Evolutionary conservation across 805 yeast species (phyloP).

Genomic region (Candida suzukii): DNA sequence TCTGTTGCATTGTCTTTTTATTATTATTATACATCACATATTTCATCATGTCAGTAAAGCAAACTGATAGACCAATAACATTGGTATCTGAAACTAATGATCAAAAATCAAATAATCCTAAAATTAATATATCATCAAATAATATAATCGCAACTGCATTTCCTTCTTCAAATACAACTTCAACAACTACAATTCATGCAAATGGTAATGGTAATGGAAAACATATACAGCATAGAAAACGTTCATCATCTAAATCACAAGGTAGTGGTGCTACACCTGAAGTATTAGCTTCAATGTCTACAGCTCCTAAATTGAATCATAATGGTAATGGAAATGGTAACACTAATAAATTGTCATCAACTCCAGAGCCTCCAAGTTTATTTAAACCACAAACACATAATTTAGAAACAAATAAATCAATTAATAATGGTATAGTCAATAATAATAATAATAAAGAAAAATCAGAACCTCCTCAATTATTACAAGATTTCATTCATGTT

Average conservation of each 20-base stretch:
- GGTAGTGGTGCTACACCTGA: constrained; percentile 22
- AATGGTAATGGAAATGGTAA: background rate
- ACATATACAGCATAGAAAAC: constrained; percentile 15
- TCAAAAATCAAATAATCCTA: background rate
- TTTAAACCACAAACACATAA: too few relatives aligned
- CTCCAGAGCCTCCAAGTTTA: background rate
- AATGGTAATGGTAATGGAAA: background rate
- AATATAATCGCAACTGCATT: background rate
- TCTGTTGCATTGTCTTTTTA: too few relatives aligned
- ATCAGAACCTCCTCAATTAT: constrained; percentile 8
- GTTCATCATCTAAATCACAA: constrained; percentile 27
- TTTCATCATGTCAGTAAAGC: background rate
- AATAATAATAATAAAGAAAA: too few relatives aligned
- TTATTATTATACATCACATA: background rate
- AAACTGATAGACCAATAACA: background rate
- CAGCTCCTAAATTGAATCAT: background rate
- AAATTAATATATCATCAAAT: background rate
- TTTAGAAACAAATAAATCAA: too few relatives aligned
- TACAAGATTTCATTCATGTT: constrained; percentile 41
- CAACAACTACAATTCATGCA: background rate
- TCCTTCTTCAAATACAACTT: background rate
- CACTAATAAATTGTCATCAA: background rate
- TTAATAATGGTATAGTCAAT: too few relatives aligned
- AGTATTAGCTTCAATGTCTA: constrained; percentile 10
- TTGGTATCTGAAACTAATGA: background rate